Conservation (phyloP, 2,329 filamentous ascomycete species). For the Ambrosiella cleistominuta region DNA sequence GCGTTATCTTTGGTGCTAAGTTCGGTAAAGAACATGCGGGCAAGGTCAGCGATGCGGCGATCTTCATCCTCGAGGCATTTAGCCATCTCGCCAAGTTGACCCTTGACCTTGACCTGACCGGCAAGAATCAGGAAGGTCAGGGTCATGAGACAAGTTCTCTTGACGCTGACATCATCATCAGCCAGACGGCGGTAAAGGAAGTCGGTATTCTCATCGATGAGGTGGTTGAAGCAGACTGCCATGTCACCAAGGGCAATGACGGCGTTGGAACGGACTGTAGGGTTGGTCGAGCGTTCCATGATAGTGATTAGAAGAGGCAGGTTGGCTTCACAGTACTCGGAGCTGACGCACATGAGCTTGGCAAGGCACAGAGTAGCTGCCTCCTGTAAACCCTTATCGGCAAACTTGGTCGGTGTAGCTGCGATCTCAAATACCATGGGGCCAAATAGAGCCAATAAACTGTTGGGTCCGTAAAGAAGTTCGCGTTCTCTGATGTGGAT, state of each 20-base stretch:
- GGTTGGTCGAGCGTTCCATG: constrained; percentile 82
- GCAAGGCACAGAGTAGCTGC: constrained; percentile 87
- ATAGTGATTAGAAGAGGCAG: constrained; percentile 91
- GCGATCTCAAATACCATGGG: constrained; percentile 87
- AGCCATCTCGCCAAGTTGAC: constrained; percentile 95
- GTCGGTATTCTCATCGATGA: constrained; percentile 98
- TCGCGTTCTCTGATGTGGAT: constrained; percentile 69
- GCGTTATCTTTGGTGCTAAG: constrained; percentile 96
- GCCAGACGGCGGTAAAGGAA: constrained; percentile 90
- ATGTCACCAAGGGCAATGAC: constrained; percentile 96
- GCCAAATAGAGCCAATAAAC: constrained; percentile 77
- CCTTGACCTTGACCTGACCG: constrained; percentile 98
- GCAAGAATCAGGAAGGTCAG: constrained; percentile 92
- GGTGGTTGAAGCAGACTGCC: constrained; percentile 98
- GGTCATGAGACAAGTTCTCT: constrained; percentile 96
- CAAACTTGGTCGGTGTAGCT: constrained; percentile 82
- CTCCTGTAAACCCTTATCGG: constrained; percentile 76
- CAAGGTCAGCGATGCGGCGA: constrained; percentile 80
- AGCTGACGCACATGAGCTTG: constrained; percentile 96
- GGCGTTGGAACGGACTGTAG: constrained; percentile 85
- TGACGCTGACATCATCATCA: constrained; percentile 74
- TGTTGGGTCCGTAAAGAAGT: constrained; percentile 63
- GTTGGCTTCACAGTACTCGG: constrained; percentile 89
- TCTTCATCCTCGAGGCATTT: constrained; percentile 97
- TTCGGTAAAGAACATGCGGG: constrained; percentile 96